phyloP scores from a whole-genome alignment of 257 asterid species.

The Solanum arcanum region DNA sequence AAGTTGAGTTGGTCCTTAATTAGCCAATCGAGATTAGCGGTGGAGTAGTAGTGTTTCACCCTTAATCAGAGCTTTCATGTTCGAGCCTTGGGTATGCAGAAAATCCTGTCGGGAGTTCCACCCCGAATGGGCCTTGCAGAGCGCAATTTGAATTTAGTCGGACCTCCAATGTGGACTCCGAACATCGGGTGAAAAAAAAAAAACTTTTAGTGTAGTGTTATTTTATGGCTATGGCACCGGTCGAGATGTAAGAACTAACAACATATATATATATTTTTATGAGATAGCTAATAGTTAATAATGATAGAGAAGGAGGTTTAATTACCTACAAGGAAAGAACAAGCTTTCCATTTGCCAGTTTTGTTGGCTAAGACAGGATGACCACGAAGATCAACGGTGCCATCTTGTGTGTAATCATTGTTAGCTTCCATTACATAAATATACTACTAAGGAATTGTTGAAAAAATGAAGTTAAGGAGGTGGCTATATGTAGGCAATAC shows the following conservation, averaged over 20 bases:
- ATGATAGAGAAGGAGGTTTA: not conserved
- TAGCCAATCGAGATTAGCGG: too few relatives aligned
- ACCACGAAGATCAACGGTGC: conserved; percentile 75
- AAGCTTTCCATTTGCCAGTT: conserved; percentile 93
- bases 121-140: too few relatives aligned
- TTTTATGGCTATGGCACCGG: not conserved
- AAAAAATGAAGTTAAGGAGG: not conserved
- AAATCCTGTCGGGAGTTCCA: too few relatives aligned
- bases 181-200: too few relatives aligned
- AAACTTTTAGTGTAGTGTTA: too few relatives aligned
- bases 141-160: too few relatives aligned
- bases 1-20: too few relatives aligned
- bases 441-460: not conserved
- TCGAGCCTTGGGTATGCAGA: too few relatives aligned
- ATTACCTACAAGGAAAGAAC: conserved; percentile 71
- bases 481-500: not conserved
- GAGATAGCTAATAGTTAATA: not conserved
- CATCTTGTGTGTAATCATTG: conserved; percentile 55
- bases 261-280: too few relatives aligned
- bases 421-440: conserved; percentile 38
- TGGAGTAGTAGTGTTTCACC: too few relatives aligned
- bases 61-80: too few relatives aligned
- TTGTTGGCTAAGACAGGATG: conserved; percentile 45
- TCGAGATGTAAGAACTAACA: not conserved
- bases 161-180: too few relatives aligned